Evolutionary conservation across 371 early-diverging fungal species (phyloP).

Genomic region (Rhizopus delemar): DNA sequence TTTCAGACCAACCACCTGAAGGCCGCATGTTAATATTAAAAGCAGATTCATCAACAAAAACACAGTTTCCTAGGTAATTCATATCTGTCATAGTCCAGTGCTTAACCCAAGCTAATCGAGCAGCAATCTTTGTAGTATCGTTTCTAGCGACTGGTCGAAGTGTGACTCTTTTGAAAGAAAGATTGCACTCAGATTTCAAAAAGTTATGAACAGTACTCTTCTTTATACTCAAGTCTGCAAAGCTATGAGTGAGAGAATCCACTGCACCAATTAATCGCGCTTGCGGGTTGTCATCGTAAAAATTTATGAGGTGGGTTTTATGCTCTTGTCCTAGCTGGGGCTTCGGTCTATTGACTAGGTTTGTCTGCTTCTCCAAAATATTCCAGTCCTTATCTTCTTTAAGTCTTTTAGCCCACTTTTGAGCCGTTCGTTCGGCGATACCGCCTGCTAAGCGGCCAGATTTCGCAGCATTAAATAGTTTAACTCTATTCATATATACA

Average conservation of each 20-base stretch:
- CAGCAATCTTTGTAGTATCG: conserved; percentile 11
- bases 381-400: conserved; percentile 14
- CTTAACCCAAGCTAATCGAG: conserved; percentile 5
- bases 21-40: neutral
- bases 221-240: conserved; percentile 12
- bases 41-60: neutral
- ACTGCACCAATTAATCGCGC: conserved; percentile 11
- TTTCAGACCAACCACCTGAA: too few species aligned
- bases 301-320: conserved; percentile 16
- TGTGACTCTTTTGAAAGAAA: conserved; percentile 9
- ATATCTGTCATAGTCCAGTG: neutral
- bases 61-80: neutral
- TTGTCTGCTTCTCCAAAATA: conserved; percentile 11
- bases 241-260: conserved; percentile 12
- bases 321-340: conserved; percentile 8
- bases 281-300: conserved; percentile 16
- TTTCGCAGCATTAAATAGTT: conserved; percentile 16
- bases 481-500: conserved; percentile 18
- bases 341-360: conserved; percentile 9
- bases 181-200: conserved; percentile 12
- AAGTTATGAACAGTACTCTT: conserved; percentile 10
- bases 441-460: conserved; percentile 11
- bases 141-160: conserved; percentile 12
- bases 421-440: conserved; percentile 15
- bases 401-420: conserved; percentile 14